Evolutionary conservation across 1,139 yeast species (phyloP).

Genomic region (Zygoascus meyerae): DNA sequence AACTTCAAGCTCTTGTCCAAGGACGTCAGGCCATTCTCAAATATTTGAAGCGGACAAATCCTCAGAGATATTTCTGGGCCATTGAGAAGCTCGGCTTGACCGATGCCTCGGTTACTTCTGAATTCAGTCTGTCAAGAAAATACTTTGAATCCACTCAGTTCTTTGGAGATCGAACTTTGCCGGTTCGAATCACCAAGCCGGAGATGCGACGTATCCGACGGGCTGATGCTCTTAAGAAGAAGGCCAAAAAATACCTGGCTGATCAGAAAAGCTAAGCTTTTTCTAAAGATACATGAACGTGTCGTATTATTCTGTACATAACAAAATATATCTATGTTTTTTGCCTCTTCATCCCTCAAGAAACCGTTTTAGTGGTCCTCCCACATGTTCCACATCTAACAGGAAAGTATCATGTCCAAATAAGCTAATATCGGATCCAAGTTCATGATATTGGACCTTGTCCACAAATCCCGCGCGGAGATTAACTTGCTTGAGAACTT

Average conservation of each 20-base stretch:
- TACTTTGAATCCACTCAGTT: constrained; percentile 82
- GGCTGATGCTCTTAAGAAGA: constrained; percentile 26
- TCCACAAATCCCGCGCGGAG: constrained; percentile 14
- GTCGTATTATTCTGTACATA: neutral
- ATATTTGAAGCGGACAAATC: constrained; percentile 72
- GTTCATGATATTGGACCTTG: constrained; percentile 56
- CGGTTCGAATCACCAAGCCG: constrained; percentile 27
- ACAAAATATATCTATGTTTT: neutral
- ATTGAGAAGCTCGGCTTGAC: constrained; percentile 82
- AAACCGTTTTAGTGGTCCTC: constrained; percentile 65
- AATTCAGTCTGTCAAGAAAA: constrained; percentile 76
- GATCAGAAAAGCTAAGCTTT: constrained; percentile 5
- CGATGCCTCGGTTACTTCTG: constrained; percentile 70
- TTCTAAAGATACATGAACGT: neutral
- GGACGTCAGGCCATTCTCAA: constrained; percentile 77
- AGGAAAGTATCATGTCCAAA: constrained; percentile 91
- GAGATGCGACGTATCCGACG: constrained; percentile 27
- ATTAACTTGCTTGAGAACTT: constrained; percentile 46
- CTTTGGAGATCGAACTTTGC: constrained; percentile 52
- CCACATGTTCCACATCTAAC: constrained; percentile 71
- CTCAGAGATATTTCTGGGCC: constrained; percentile 78
- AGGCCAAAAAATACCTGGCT: constrained; percentile 25
- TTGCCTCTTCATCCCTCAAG: constrained; percentile 32
- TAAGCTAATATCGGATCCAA: constrained; percentile 67
- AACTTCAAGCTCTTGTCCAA: constrained; percentile 76